These are phyloP conservation scores for Daldinia caldariorum DNA, from an alignment of 495 filamentous ascomycete species.

Conservation along the genomic window DNA sequence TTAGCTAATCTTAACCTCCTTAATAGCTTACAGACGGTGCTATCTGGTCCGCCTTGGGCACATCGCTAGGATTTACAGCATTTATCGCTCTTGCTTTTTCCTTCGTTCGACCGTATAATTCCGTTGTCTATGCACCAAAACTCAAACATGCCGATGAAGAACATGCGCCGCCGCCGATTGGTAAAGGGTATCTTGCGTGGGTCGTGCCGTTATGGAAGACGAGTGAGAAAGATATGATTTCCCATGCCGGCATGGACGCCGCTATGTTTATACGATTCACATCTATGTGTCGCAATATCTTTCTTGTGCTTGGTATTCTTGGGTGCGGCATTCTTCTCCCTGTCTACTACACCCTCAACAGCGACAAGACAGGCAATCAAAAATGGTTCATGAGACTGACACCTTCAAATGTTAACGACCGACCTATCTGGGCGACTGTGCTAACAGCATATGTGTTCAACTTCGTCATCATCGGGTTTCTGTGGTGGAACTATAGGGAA, in stretches of 20 bases:
- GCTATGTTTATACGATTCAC: conserved; percentile 88
- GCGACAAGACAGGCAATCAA: conserved; percentile 64
- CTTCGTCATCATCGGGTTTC: conserved; percentile 75
- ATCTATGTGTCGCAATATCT: conserved; percentile 92
- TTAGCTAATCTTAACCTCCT: conserved; percentile 17
- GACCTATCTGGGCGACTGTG: conserved; percentile 81
- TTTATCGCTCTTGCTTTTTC: conserved; percentile 83
- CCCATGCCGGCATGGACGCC: conserved; percentile 87
- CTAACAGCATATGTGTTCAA: conserved; percentile 82
- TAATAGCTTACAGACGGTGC: conserved; percentile 61
- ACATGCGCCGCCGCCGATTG: conserved; percentile 90
- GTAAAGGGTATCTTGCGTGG: conserved; percentile 88
- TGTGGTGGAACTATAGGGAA: conserved; percentile 89
- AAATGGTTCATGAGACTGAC: conserved; percentile 62
- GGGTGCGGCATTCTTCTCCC: conserved; percentile 86
- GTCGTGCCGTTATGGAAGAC: conserved; percentile 77
- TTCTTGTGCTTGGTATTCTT: conserved; percentile 74
- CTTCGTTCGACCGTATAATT: conserved; percentile 88
- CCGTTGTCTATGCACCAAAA: conserved; percentile 92
- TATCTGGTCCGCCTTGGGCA: conserved; percentile 81
- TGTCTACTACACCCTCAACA: conserved; percentile 72
- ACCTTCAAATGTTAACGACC: conserved; percentile 64
- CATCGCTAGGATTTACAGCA: conserved; percentile 78
- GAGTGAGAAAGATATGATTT: conserved; percentile 77
- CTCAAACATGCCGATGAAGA: conserved; percentile 91